phyloP scores from a whole-genome alignment of 352 stramenopile species.

The Pythium dissimile region DNA sequence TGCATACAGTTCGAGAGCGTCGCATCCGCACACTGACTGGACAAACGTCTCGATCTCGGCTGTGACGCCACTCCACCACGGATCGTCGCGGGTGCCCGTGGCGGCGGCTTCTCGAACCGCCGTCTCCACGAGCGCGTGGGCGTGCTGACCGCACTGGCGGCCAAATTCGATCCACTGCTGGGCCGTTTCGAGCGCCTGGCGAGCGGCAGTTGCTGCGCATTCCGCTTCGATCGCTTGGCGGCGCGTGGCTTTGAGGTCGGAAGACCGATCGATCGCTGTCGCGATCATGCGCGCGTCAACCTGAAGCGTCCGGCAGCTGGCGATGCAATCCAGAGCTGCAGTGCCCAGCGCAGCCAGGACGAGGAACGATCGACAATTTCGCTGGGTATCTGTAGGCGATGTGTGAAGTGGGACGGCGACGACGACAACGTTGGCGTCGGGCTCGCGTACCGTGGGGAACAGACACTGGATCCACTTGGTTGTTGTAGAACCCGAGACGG shows the following conservation, averaged over 20 bases:
- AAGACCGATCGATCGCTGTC: background rate
- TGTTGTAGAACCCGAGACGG: too few relatives aligned
- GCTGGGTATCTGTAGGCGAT: too few relatives aligned
- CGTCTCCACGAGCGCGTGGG: background rate
- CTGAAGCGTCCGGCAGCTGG: background rate
- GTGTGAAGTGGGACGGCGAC: too few relatives aligned
- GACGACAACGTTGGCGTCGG: too few relatives aligned
- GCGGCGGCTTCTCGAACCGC: background rate
- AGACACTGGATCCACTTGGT: too few relatives aligned
- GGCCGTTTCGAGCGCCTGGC: background rate
- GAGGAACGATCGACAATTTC: too few relatives aligned
- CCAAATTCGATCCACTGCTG: conserved; percentile 18
- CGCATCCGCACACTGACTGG: conserved; percentile 2
- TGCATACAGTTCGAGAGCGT: conserved; percentile 3
- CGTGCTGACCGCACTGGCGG: background rate
- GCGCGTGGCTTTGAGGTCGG: background rate
- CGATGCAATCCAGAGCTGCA: too few relatives aligned
- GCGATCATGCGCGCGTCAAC: background rate
- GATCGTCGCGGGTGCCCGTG: background rate
- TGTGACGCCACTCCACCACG: background rate
- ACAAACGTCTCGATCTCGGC: background rate
- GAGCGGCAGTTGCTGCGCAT: background rate
- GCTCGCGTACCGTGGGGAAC: too few relatives aligned
- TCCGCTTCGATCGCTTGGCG: conserved; percentile 1
- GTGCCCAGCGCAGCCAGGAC: background rate